Base-by-base conservation (phyloP, 495 filamentous ascomycete genomes). In the Aspergillus incahuasiensis region DNA sequence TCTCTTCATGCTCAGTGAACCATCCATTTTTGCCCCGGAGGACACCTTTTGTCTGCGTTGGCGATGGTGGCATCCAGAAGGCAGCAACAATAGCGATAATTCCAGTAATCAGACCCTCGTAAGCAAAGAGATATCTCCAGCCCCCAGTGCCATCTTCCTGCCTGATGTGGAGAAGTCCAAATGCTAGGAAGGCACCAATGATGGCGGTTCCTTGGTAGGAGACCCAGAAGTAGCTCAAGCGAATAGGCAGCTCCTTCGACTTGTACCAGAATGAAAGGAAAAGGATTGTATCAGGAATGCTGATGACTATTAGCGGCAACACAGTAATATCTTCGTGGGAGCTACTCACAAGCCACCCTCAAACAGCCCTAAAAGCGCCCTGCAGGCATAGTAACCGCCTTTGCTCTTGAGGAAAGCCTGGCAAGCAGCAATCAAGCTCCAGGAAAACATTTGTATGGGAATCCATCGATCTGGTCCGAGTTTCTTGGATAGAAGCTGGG, bases 391-490 rank as follows among this genome's bases (percentile, higher is more conserved):
- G 65, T 89, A 95, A 0, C 82, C 81, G 0, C 65, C 60, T n/a
- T 77, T 73, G 0, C 83, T 82, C 34, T 67, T 76, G 7, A 95
- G 63, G 54, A 84, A 84, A 11, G 87, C 82, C 68, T 92, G 88
- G 40, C 74, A 78, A 20, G 75, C 71, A 0, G 88, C 87, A 30
- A 92, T 82, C 8, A 91, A 57, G 62, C 84, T 88, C 87, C 90
- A 95, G 4, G 79, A 75, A 0, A 90, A 72, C 81, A 92, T 92
- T 61, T 92, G 89, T 24, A 86, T 71, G 0, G 90, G 89, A 49
- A 96, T 92, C 88, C 90, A 95, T 28, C 82, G 79, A 65, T 95
- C 90, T 0, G 90, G 89, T 0, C 91, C 91, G 21, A 92, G 55
- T 65, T 78, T 80, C 63, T 92, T 91, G 21, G 79, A 82, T 21